Percentiles rank a stretch among this genome's conserved stretches.
phyloP scores from a whole-genome alignment of 2,329 filamentous ascomycete genomes.

The Colletotrichum noveboracense region DNA sequence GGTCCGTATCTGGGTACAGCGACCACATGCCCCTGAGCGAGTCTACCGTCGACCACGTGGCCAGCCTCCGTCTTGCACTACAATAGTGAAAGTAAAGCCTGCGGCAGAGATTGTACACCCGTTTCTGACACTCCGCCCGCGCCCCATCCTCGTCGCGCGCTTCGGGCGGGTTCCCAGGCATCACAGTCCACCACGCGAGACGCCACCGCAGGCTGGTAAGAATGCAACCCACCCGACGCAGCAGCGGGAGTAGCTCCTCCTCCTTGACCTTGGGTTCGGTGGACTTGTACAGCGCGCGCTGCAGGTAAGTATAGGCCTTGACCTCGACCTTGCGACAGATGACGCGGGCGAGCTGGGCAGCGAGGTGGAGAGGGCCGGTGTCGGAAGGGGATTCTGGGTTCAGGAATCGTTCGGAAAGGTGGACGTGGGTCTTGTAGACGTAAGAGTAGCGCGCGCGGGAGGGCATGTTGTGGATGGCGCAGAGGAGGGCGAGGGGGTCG shows the following conservation, averaged over 20 bases:
- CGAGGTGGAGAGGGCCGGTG: constrained; percentile 43
- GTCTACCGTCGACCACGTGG: constrained; percentile 38
- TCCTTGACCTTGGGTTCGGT: background rate
- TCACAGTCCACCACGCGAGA: constrained; percentile 46
- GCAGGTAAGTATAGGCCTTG: constrained; percentile 46
- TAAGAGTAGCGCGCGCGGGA: constrained; percentile 48
- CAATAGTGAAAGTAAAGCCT: constrained; percentile 52
- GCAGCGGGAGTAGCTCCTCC: constrained; percentile 32
- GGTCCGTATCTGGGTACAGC: constrained; percentile 43
- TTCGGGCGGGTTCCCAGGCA: constrained; percentile 33
- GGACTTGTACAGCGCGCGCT: constrained; percentile 30
- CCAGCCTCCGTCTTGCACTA: constrained; percentile 43
- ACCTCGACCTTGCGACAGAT: constrained; percentile 50
- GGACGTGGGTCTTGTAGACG: constrained; percentile 25
- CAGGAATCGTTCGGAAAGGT: constrained; percentile 35
- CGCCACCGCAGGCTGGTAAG: constrained; percentile 48
- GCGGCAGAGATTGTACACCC: constrained; percentile 43
- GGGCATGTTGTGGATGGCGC: constrained; percentile 49
- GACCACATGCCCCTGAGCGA: constrained; percentile 41
- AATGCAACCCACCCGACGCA: constrained; percentile 10
- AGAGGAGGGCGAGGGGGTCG: constrained; percentile 42
- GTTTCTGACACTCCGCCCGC: constrained; percentile 41
- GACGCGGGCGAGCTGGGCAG: constrained; percentile 48
- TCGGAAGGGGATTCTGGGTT: constrained; percentile 37
- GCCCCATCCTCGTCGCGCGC: constrained; percentile 37